A percentile compares a stretch with the other conserved stretches of the same genome.
Conservation (phyloP, 1,284 basidiomycete species). For the Tranzscheliella williamsii region DNA sequence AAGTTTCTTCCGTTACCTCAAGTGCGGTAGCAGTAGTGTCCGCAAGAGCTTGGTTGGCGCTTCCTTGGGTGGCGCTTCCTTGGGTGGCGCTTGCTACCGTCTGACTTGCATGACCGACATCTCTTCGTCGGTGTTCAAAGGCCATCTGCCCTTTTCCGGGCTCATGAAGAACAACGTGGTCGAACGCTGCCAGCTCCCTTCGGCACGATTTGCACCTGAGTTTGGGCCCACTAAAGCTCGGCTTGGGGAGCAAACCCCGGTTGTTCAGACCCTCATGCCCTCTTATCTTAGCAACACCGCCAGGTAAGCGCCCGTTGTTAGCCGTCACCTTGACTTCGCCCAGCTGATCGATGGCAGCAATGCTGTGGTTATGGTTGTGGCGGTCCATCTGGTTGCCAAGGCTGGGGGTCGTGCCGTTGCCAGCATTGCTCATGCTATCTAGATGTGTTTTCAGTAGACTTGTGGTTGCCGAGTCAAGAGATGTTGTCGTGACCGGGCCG, state of each 20-base stretch:
- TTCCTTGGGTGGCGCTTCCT: neutral
- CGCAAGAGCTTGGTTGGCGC: neutral
- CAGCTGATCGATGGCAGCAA: neutral
- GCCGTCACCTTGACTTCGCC: conserved; percentile 40
- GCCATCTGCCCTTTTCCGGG: conserved; percentile 53
- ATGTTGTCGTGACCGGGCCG: neutral
- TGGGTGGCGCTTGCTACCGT: neutral
- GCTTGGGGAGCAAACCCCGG: conserved; percentile 19
- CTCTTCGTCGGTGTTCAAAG: conserved; percentile 49
- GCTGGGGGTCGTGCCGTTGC: too few relatives aligned
- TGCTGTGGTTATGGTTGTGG: too few relatives aligned
- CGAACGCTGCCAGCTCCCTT: conserved; percentile 45
- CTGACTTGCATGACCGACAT: conserved; percentile 6
- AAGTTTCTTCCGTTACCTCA: neutral
- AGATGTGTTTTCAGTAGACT: too few relatives aligned
- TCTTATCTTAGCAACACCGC: conserved; percentile 28
- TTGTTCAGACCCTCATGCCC: conserved; percentile 38
- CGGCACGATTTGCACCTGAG: conserved; percentile 56
- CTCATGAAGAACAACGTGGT: conserved; percentile 56
- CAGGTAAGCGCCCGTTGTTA: conserved; percentile 37
- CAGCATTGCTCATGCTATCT: too few relatives aligned
- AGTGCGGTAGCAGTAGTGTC: neutral
- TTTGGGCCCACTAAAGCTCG: conserved; percentile 24
- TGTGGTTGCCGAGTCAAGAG: neutral
- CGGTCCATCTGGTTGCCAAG: too few relatives aligned